These are phyloP conservation scores for Euphorbia celastroides DNA, from an alignment of 441 rosid genomes.

Conservation along the genomic window DNA sequence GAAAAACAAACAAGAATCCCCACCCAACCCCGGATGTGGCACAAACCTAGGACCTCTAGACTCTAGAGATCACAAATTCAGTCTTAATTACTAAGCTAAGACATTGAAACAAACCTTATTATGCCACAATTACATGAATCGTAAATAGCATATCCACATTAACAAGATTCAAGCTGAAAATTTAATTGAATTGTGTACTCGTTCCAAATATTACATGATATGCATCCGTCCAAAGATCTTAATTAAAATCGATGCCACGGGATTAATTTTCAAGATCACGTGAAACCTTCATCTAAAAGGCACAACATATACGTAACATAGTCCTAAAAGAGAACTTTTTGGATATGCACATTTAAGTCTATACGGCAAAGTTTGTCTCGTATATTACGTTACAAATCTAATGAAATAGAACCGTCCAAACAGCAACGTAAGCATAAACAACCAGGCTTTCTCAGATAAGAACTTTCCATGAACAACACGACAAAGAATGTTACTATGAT, in stretches of 20 bases:
- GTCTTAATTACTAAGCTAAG: too few species aligned
- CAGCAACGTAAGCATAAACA: conserved; percentile 4
- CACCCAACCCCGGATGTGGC: too few species aligned
- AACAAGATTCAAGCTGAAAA: neutral
- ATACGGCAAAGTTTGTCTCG: neutral
- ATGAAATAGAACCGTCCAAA: conserved; percentile 12
- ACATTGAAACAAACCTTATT: too few species aligned
- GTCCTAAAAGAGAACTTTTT: neutral
- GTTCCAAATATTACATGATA: neutral
- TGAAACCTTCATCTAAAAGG: neutral
- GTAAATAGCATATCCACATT: neutral
- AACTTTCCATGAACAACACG: neutral
- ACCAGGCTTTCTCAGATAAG: neutral
- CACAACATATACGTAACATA: neutral
- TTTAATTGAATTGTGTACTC: neutral
- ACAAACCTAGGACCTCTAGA: too few species aligned
- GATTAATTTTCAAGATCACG: neutral
- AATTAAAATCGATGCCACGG: neutral
- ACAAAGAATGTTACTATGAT: conserved; percentile 2
- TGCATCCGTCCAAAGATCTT: neutral
- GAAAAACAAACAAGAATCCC: too few species aligned
- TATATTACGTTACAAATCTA: conserved; percentile 2
- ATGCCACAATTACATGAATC: neutral
- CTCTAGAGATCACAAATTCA: too few species aligned
- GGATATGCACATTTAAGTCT: conserved; percentile 6